Evolutionary conservation across 441 rosid genomes (phyloP), one percentile per base, ranked within the genome.

Genomic region (Lepidium campestre): DNA sequence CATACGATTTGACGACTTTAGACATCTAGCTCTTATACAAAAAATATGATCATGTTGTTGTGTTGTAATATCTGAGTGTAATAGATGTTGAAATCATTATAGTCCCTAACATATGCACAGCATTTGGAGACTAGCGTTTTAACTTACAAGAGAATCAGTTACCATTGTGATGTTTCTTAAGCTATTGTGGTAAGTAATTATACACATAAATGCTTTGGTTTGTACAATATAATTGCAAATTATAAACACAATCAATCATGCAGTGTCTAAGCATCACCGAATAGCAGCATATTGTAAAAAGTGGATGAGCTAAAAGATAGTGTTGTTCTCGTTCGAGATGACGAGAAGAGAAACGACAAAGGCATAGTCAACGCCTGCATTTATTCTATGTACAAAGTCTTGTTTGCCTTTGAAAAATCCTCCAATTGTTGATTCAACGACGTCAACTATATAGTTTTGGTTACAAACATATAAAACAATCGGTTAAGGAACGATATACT

Each of bases 351-450:
- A 12, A n/a, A 69, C 62, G 10, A 69, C 13, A 25, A 69, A 52
- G 34, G 73, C 73, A 41, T 60, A 69, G 61, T 69, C 73, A 60
- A 69, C 46, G 52, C 73, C 67, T 59, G 67, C 29, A 34, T 41
- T 68, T 11, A 69, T 50, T 10, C 22, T 59, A 41, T 49, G 60
- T 5, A 69, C 54, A 15, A 59, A 68, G 50, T 70, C 62, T 61
- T 70, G 67, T 42, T 70, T 70, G 23, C 47, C 67, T 52, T 32
- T 42, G 39, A 70, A 61, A 42, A 29, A 69, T 11, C 67, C 67
- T 52, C 61, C 67, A 60, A 60, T 31, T 22, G 40, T 29, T 68
- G 49, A 37, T 29, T 40, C 9, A 27, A 36, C 50, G 50, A 68
- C 20, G 65, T 68, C 50, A 67, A 57, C 72, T 49, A 13, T 67